A percentile compares a stretch with the other conserved stretches of the same genome.
phyloP scores from a whole-genome alignment of 192 early-diverging fungal species.

The Rhizophagus prolifer region DNA sequence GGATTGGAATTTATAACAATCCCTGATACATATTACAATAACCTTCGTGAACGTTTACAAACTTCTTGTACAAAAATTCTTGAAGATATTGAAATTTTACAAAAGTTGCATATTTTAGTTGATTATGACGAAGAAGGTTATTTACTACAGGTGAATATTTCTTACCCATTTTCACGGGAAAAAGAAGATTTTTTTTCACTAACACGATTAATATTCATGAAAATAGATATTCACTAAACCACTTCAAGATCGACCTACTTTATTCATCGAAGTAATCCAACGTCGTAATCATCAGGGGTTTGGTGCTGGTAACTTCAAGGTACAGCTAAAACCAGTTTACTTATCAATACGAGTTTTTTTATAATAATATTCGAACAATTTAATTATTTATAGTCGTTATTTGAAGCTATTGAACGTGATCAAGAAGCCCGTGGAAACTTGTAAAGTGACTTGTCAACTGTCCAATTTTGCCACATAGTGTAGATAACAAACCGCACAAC shows the following conservation, averaged over 20 bases:
- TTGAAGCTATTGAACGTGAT: conserved; percentile 94
- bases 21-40: conserved; percentile 85
- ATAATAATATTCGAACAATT: too few relatives aligned
- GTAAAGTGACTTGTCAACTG: conserved; percentile 17
- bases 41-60: conserved; percentile 71
- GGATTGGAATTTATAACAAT: conserved; percentile 90
- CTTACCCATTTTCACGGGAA: too few relatives aligned
- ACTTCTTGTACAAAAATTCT: conserved; percentile 69
- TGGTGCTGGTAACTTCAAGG: conserved; percentile 97
- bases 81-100: conserved; percentile 80
- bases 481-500: too few relatives aligned
- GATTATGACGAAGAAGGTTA: conserved; percentile 98
- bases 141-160: conserved; percentile 66
- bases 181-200: too few relatives aligned
- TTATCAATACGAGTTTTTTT: too few relatives aligned
- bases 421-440: conserved; percentile 89
- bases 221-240: conserved; percentile 81
- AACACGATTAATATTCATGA: not conserved
- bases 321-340: not conserved
- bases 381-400: conserved; percentile 60
- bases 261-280: conserved; percentile 98
- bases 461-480: too few relatives aligned
- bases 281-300: conserved; percentile 90
- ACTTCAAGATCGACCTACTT: conserved; percentile 91
- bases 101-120: conserved; percentile 87